Percentiles rank a stretch among this genome's conserved stretches.
phyloP scores from a whole-genome alignment of 108 stramenopile genomes.

The Fragilaria crotonensis region DNA sequence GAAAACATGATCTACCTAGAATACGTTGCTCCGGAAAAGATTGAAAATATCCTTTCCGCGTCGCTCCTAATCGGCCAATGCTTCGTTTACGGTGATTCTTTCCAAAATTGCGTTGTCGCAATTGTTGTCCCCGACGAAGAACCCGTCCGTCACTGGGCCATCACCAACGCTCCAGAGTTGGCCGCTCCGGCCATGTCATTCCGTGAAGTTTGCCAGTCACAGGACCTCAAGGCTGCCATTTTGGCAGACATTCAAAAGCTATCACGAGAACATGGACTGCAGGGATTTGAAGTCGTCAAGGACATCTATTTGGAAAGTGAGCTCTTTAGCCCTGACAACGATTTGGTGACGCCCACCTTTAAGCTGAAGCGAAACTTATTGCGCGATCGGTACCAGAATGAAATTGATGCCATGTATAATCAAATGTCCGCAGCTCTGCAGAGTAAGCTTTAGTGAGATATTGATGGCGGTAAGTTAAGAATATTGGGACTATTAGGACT shows the following conservation, averaged over 20 bases:
- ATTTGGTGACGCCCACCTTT: slow-evolving; percentile 89
- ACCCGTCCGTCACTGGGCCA: slow-evolving; percentile 47
- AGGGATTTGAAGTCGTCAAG: slow-evolving; percentile 87
- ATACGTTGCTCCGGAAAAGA: slow-evolving; percentile 94
- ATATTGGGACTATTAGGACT: too few relatives aligned
- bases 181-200: slow-evolving; percentile 32
- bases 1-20: slow-evolving; percentile 34
- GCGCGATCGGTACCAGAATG: slow-evolving; percentile 58
- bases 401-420: slow-evolving; percentile 84
- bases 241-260: slow-evolving; percentile 52
- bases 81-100: slow-evolving; percentile 94
- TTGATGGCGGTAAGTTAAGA: too few relatives aligned
- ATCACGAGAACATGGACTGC: slow-evolving; percentile 68
- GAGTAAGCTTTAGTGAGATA: slow-evolving; percentile 47
- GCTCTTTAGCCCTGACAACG: slow-evolving; percentile 77
- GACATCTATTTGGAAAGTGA: slow-evolving; percentile 73
- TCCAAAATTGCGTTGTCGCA: slow-evolving; percentile 82
- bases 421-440: slow-evolving; percentile 21
- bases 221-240: slow-evolving; percentile 46
- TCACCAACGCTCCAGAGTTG: slow-evolving; percentile 14
- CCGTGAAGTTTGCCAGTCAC: slow-evolving; percentile 62
- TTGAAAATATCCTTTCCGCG: slow-evolving; percentile 87
- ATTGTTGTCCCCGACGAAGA: slow-evolving; percentile 94
- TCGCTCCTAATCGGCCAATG: slow-evolving; percentile 78
- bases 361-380: slow-evolving; percentile 91